phyloP scores from a whole-genome alignment of 2,329 filamentous ascomycete genomes.

The Lachnellula occidentalis region DNA sequence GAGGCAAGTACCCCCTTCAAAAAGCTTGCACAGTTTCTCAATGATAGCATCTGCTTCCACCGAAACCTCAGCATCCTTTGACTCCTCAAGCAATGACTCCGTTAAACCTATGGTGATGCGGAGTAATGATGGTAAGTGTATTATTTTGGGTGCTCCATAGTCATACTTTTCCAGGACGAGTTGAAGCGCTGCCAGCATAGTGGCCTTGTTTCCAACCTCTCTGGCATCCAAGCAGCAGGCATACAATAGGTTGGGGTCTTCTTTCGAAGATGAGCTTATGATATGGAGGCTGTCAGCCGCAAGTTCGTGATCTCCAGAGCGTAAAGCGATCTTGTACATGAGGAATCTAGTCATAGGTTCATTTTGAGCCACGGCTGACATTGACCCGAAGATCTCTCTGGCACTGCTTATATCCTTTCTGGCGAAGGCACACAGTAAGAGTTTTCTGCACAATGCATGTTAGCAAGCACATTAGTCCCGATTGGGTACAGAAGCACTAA shows the following conservation, averaged over 20 bases:
- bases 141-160: slow-evolving; percentile 38
- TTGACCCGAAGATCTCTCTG: slow-evolving; percentile 48
- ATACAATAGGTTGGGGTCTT: slow-evolving; percentile 62
- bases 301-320: slow-evolving; percentile 49
- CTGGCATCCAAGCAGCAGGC: slow-evolving; percentile 77
- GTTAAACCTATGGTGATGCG: slow-evolving; percentile 53
- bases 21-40: slow-evolving; percentile 49
- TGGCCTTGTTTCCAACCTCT: slow-evolving; percentile 52
- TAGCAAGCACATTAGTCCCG: background rate
- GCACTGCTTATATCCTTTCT: slow-evolving; percentile 50
- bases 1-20: slow-evolving; percentile 44
- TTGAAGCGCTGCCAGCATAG: slow-evolving; percentile 54
- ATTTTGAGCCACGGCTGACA: slow-evolving; percentile 52
- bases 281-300: slow-evolving; percentile 59
- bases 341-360: slow-evolving; percentile 67
- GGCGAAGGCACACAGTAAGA: slow-evolving; percentile 64
- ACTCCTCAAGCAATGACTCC: slow-evolving; percentile 36
- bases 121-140: slow-evolving; percentile 60
- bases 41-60: slow-evolving; percentile 15
- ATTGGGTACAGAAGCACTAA: slow-evolving; percentile 31
- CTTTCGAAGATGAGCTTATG: slow-evolving; percentile 48
- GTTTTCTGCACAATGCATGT: slow-evolving; percentile 49
- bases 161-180: slow-evolving; percentile 53
- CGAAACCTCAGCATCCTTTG: background rate
- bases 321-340: slow-evolving; percentile 67